These are phyloP conservation scores for Buxus sempervirens DNA, from an alignment of 164 flowering plant genomes.

Conservation along the genomic window DNA sequence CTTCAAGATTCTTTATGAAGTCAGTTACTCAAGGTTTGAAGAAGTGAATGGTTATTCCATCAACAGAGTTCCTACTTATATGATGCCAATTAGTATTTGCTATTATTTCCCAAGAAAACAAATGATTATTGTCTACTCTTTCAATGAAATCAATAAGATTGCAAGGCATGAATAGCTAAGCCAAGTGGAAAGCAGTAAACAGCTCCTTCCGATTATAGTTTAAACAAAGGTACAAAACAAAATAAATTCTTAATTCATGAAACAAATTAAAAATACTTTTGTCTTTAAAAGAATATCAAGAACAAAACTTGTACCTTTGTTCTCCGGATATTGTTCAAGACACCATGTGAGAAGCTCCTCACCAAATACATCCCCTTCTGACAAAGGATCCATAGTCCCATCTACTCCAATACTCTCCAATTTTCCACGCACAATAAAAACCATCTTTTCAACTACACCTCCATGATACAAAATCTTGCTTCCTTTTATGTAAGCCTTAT, in stretches of 20 bases:
- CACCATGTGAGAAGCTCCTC: slow-evolving; percentile 90
- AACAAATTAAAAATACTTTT: not conserved
- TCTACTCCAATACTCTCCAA: slow-evolving; percentile 52
- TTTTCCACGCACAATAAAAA: slow-evolving; percentile 70
- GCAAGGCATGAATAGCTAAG: not conserved
- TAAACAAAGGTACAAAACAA: no score
- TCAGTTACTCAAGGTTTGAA: not conserved
- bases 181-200: not conserved
- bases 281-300: not conserved
- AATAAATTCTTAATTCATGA: no score
- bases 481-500: slow-evolving; percentile 59
- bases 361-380: slow-evolving; percentile 78
- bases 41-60: not conserved
- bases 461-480: slow-evolving; percentile 51
- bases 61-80: not conserved
- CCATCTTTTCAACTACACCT: slow-evolving; percentile 52
- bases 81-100: no score
- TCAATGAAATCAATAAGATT: not conserved
- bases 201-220: not conserved
- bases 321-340: slow-evolving; percentile 59
- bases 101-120: no score
- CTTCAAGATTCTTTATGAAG: not conserved
- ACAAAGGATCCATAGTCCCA: slow-evolving; percentile 32
- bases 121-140: no score
- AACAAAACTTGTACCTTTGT: slow-evolving; percentile 42